These are phyloP conservation scores for Plasmodium malariae DNA, from an alignment of 169 alveolate species.

Conservation along the genomic window DNA sequence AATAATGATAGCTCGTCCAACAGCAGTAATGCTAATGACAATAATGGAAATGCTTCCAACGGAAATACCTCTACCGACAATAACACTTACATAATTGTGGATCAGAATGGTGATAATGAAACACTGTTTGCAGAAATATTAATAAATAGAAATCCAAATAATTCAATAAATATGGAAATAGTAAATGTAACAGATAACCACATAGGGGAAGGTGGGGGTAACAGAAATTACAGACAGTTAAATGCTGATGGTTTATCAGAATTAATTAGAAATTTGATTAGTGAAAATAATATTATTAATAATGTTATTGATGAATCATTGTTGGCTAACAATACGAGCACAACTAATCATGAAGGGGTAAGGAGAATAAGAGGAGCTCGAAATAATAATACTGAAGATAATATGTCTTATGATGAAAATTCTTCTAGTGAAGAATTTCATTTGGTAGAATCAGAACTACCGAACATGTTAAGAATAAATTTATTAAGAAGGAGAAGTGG, in stretches of 20 bases:
- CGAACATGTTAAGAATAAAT: slow-evolving; percentile 2
- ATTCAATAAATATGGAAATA: slow-evolving; percentile 48
- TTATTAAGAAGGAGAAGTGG: slow-evolving; percentile 3
- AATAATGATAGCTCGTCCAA: not conserved
- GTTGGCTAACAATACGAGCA: not conserved
- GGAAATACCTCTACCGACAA: not conserved
- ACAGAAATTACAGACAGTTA: slow-evolving; percentile 20
- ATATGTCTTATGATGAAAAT: slow-evolving; percentile 29
- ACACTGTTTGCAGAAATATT: slow-evolving; percentile 57
- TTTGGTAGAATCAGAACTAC: not conserved
- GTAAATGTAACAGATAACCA: slow-evolving; percentile 21
- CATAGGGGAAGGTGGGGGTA: slow-evolving; percentile 1
- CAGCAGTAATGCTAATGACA: not conserved
- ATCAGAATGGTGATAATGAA: slow-evolving; percentile 60
- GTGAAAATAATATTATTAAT: slow-evolving; percentile 32
- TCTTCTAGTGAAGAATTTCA: slow-evolving; percentile 42
- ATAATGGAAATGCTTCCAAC: not conserved
- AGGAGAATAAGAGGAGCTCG: not conserved
- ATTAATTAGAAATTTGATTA: slow-evolving; percentile 22
- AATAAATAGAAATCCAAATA: slow-evolving; percentile 18
- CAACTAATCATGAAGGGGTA: not conserved
- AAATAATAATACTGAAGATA: slow-evolving; percentile 2
- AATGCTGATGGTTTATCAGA: slow-evolving; percentile 61
- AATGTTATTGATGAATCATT: slow-evolving; percentile 38
- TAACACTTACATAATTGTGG: slow-evolving; percentile 55